A percentile compares a stretch with the other conserved stretches of the same genome.
These are phyloP conservation scores for Puccinia triticina DNA, from an alignment of 1,284 basidiomycete genomes.

Conservation along the genomic window DNA sequence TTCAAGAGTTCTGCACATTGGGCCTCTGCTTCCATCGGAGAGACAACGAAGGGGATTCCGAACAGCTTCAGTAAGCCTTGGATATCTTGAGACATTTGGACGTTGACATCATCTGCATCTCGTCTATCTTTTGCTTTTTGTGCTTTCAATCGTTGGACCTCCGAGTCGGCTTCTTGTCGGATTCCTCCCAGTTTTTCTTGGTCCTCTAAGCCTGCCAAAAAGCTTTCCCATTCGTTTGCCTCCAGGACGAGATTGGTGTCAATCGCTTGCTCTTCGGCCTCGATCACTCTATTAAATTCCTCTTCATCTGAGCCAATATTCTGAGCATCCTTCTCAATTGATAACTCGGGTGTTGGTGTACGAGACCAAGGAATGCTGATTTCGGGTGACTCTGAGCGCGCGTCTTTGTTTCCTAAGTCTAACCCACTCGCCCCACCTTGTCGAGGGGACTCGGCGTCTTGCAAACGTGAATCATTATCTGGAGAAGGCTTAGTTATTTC, in stretches of 20 bases:
- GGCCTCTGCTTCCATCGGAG: slow-evolving; percentile 98
- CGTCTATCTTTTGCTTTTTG: slow-evolving; percentile 44
- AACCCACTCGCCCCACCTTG: background rate
- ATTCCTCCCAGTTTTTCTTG: slow-evolving; percentile 33
- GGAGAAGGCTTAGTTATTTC: background rate
- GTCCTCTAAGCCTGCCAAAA: slow-evolving; percentile 39
- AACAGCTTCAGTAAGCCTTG: slow-evolving; percentile 73
- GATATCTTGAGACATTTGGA: slow-evolving; percentile 44
- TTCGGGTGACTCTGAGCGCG: slow-evolving; percentile 5
- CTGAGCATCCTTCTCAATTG: slow-evolving; percentile 7
- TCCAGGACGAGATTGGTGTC: slow-evolving; percentile 24
- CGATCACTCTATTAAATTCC: slow-evolving; percentile 30
- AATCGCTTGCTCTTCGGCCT: slow-evolving; percentile 40
- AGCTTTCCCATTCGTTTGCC: slow-evolving; percentile 42
- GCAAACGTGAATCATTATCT: background rate
- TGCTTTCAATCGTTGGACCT: slow-evolving; percentile 25
- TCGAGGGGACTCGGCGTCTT: background rate
- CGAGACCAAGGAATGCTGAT: slow-evolving; percentile 42
- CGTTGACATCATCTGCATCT: slow-evolving; percentile 44
- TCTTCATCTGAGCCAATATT: slow-evolving; percentile 33
- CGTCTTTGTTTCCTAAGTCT: background rate
- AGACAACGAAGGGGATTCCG: slow-evolving; percentile 96
- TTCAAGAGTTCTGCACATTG: slow-evolving; percentile 91
- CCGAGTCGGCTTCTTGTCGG: slow-evolving; percentile 27
- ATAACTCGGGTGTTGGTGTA: slow-evolving; percentile 22